Base-by-base conservation (phyloP, 2,329 filamentous ascomycete genomes). In the Pseudonectria foliicola region DNA sequence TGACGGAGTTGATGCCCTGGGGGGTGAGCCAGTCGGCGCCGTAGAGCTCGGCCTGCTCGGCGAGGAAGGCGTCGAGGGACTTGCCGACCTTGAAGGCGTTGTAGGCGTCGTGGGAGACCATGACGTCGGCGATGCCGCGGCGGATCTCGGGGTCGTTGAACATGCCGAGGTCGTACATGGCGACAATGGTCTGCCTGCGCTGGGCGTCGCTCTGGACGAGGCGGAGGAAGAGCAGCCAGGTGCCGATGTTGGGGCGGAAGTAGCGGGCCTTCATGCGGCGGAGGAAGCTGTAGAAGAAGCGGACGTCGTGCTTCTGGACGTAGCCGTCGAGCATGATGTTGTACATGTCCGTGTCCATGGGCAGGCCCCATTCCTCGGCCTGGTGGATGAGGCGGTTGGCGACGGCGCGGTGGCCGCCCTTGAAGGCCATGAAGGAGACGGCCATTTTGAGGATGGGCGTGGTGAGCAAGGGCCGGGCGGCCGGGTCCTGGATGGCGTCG, bases 201-300 rank as follows among this genome's bases (percentile, higher is more conserved):
- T 68, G 63, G n/a, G 74, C 68, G 49, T 80, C 77, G 10, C 71
- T 71, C 53, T 75, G 71, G 38, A 82, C 71, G 29, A 74, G 57
- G n/a, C 58, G 53, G 13, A 75, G 53, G 38, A 73, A 69, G 4
- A 67, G 55, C 3, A 66, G 44, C 71, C 71, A 75, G 0, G 71
- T 73, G 12, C 53, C 50, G 3, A 64, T 49, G 31, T 70, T 64
- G 4, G 70, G 67, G 18, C 44, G 40, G 29, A 62, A 57, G 31
- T 58, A 62, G 10, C 56, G 54, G 6, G 43, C 34, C 15, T 55
- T 39, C 70, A 75, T 73, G 38, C 59, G 53, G 12, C 50, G 43
- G 12, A 73, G 45, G 2, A 61, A 54, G 4, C 44, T 43, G 37
- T 63, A 50, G 46, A 73, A 74, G 42, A 60, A 63, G 16, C 40